phyloP scores from a whole-genome alignment of 139 green algal genomes.

The Zygnema circumcarinatum region DNA sequence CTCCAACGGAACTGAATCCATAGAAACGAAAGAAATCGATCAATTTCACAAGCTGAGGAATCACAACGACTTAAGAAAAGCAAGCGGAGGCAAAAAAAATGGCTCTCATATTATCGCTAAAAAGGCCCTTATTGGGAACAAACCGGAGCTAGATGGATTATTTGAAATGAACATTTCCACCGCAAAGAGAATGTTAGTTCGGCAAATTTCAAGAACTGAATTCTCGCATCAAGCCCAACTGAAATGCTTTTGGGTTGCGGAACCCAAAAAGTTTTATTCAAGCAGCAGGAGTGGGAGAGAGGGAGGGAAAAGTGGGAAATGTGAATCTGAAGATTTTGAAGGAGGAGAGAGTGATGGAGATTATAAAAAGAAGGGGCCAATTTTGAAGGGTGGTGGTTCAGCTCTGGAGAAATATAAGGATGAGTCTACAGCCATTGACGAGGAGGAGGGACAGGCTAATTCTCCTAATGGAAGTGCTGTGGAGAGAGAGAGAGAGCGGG shows the following conservation, averaged over 20 bases:
- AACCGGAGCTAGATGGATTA: constrained; percentile 24
- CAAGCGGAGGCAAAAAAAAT: neutral
- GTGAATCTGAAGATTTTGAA: neutral
- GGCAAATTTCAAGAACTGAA: constrained; percentile 17
- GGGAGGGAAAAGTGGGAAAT: too few relatives aligned
- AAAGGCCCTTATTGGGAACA: constrained; percentile 1
- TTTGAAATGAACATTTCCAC: neutral
- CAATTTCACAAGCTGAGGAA: neutral
- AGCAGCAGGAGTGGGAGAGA: neutral
- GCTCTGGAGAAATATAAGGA: neutral
- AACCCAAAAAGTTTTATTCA: constrained; percentile 2
- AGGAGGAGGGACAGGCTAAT: neutral
- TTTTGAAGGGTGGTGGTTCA: neutral
- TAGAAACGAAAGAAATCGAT: too few relatives aligned
- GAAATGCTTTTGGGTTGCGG: constrained; percentile 20
- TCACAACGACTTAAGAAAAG: neutral
- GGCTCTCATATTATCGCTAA: neutral
- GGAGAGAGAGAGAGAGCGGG: too few relatives aligned
- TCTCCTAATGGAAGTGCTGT: neutral
- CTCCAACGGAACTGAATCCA: too few relatives aligned
- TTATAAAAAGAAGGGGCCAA: neutral
- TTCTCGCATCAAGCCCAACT: constrained; percentile 9
- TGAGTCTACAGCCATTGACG: too few relatives aligned
- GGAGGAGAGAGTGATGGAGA: neutral
- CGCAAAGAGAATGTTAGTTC: constrained; percentile 2